phyloP scores from a whole-genome alignment of 2,329 filamentous ascomycete genomes.

The Colletotrichum karsti region DNA sequence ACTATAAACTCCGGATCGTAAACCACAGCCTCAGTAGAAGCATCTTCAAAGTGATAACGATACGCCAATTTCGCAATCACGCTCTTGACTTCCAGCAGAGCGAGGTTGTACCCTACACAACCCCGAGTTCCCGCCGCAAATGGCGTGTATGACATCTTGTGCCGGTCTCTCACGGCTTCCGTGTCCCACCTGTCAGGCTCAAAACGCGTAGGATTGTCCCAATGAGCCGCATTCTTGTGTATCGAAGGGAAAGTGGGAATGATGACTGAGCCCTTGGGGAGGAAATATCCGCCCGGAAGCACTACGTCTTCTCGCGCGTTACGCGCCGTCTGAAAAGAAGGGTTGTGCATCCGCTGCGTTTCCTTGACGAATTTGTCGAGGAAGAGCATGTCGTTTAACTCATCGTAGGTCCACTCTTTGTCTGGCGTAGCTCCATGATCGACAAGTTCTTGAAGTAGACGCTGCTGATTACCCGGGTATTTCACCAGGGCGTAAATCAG shows the following conservation, averaged over 20 bases:
- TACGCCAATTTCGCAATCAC: conserved; percentile 8
- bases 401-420: background rate
- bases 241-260: conserved; percentile 5
- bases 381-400: conserved; percentile 1
- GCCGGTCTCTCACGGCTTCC: background rate
- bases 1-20: conserved; percentile 33
- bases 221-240: conserved; percentile 1
- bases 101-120: conserved; percentile 11
- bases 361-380: conserved; percentile 11
- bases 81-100: conserved; percentile 5
- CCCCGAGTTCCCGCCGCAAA: conserved; percentile 6
- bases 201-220: conserved; percentile 6
- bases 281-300: background rate
- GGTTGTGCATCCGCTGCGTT: conserved; percentile 14
- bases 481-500: background rate
- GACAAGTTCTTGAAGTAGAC: conserved; percentile 3
- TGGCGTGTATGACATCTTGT: conserved; percentile 13
- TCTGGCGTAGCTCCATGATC: background rate
- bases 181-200: conserved; percentile 12
- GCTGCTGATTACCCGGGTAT: conserved; percentile 9
- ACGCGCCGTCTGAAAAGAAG: conserved; percentile 11
- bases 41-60: conserved; percentile 30
- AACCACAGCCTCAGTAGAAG: conserved; percentile 25
- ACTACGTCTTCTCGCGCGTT: conserved; percentile 2
- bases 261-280: background rate